Evolutionary conservation across 148 eudicot genomes (phyloP).

Genomic region (Agrostemma githago): DNA sequence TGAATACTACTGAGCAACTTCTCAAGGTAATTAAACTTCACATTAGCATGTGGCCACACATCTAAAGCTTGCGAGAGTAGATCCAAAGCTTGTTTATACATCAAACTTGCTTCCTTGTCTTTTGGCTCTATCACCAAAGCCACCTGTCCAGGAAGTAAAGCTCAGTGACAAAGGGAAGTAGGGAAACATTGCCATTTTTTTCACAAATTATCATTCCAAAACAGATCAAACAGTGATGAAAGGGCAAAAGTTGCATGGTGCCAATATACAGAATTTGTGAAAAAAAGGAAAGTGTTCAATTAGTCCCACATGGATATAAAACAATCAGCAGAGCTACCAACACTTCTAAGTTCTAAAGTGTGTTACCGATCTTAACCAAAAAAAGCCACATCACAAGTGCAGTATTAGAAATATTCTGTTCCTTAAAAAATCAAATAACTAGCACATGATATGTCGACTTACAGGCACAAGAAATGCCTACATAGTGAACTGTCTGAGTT

Average conservation of each 20-base stretch:
- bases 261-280: neutral
- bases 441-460: neutral
- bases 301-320: neutral
- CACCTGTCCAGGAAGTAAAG: slow-evolving; percentile 41
- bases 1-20: slow-evolving; percentile 88
- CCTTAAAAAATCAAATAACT: neutral
- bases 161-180: neutral
- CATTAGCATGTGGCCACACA: slow-evolving; percentile 99
- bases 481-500: neutral
- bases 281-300: neutral
- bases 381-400: slow-evolving; percentile 8
- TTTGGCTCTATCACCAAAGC: slow-evolving; percentile 98
- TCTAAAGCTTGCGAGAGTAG: slow-evolving; percentile 92
- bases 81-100: slow-evolving; percentile 96
- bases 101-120: slow-evolving; percentile 91
- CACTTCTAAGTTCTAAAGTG: neutral
- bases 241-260: neutral
- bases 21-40: slow-evolving; percentile 95
- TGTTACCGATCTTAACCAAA: neutral
- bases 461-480: neutral
- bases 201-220: neutral
- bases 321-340: neutral
- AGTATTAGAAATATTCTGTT: neutral
- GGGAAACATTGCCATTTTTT: neutral
- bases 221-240: neutral